phyloP scores from a whole-genome alignment of 1,284 basidiomycete genomes.

The Neotropicomus parvogracilis region DNA sequence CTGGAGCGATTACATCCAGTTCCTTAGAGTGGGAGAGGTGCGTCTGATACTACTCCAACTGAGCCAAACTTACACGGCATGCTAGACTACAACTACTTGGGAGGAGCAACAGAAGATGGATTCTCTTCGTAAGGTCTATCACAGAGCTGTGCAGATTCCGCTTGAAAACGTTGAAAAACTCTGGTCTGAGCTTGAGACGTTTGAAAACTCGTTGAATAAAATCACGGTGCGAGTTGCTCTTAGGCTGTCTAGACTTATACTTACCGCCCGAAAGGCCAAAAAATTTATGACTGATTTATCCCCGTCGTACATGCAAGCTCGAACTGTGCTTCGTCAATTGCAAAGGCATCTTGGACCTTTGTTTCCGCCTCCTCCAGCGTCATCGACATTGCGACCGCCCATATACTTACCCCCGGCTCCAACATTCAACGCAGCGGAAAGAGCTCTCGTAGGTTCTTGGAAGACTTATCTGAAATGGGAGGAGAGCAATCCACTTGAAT shows the following conservation, averaged over 20 bases:
- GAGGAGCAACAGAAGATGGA: slow-evolving; percentile 97
- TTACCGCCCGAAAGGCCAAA: slow-evolving; percentile 62
- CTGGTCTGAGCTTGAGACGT: slow-evolving; percentile 94
- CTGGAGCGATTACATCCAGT: slow-evolving; percentile 79
- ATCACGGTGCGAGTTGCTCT: slow-evolving; percentile 58
- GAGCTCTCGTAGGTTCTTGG: slow-evolving; percentile 80
- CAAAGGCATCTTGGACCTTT: slow-evolving; percentile 67
- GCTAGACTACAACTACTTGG: slow-evolving; percentile 77
- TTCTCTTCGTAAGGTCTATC: slow-evolving; percentile 86
- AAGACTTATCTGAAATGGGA: slow-evolving; percentile 94
- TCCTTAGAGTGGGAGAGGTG: slow-evolving; percentile 79
- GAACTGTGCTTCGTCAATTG: slow-evolving; percentile 83
- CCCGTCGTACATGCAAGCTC: slow-evolving; percentile 89
- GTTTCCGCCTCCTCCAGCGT: slow-evolving; percentile 50
- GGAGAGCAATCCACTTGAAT: slow-evolving; percentile 88
- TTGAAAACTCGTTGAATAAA: slow-evolving; percentile 89
- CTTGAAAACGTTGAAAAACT: slow-evolving; percentile 90
- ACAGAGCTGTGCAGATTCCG: slow-evolving; percentile 91
- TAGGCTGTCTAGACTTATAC: neutral
- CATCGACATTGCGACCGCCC: slow-evolving; percentile 39
- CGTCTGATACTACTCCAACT: slow-evolving; percentile 23
- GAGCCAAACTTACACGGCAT: slow-evolving; percentile 6
- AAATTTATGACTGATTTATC: slow-evolving; percentile 89
- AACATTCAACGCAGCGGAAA: slow-evolving; percentile 70
- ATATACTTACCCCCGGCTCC: slow-evolving; percentile 72